Evolutionary conservation across 768 basidiomycete species (phyloP).

Genomic region (Leccinum rimulosum): DNA sequence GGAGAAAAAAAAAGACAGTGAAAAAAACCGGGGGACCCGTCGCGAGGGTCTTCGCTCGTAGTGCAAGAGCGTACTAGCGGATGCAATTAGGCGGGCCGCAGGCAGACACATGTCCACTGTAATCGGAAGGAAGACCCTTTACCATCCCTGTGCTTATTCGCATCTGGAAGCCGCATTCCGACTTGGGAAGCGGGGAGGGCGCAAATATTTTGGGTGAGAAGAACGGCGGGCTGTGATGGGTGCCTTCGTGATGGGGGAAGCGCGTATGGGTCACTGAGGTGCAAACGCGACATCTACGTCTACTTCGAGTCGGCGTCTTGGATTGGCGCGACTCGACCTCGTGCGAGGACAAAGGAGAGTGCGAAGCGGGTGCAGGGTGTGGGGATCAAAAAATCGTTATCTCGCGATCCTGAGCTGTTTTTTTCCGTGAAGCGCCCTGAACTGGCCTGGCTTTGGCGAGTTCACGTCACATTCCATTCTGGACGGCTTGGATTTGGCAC

Average conservation of each 20-base stretch:
- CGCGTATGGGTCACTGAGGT: not conserved
- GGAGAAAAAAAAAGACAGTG: not conserved
- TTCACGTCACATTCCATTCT: slow-evolving; percentile 28
- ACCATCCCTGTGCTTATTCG: slow-evolving; percentile 17
- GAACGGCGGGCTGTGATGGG: slow-evolving; percentile 15
- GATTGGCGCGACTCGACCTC: slow-evolving; percentile 21
- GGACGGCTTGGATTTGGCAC: slow-evolving; percentile 3
- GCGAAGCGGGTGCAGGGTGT: not conserved
- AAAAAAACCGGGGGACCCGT: slow-evolving; percentile 5
- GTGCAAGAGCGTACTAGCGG: slow-evolving; percentile 20
- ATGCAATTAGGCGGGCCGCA: slow-evolving; percentile 28
- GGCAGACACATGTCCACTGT: slow-evolving; percentile 27
- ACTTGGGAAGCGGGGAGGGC: slow-evolving; percentile 15
- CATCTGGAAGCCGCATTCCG: slow-evolving; percentile 17
- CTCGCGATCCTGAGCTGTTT: slow-evolving; percentile 29
- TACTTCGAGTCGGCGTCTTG: slow-evolving; percentile 18
- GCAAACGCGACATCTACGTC: not conserved
- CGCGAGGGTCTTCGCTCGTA: slow-evolving; percentile 19
- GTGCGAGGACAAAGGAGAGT: slow-evolving; percentile 13
- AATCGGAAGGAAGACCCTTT: slow-evolving; percentile 23
- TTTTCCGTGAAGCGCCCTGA: slow-evolving; percentile 11
- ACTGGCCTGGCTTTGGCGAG: slow-evolving; percentile 16
- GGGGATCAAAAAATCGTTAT: slow-evolving; percentile 26
- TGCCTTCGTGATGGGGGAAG: slow-evolving; percentile 18
- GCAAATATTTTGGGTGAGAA: slow-evolving; percentile 11